Percentiles rank a stretch among this genome's conserved stretches.
phyloP scores from a whole-genome alignment of 2,329 filamentous ascomycete genomes.

The Phyllosticta paracitricarpa region DNA sequence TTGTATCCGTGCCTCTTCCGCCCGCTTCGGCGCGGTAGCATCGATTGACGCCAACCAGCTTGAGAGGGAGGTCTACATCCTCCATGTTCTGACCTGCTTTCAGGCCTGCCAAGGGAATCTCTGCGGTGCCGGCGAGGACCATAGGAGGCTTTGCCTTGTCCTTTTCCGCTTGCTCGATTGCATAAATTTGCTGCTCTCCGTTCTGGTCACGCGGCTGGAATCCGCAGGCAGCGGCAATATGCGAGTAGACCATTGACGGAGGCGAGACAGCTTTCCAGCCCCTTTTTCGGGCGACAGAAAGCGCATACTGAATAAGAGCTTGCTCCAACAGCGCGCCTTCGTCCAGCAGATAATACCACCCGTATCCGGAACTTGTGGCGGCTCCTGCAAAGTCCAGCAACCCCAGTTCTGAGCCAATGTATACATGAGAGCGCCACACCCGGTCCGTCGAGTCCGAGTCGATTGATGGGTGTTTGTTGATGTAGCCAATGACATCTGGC shows the following conservation, averaged over 20 bases:
- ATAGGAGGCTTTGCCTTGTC: constrained; percentile 57
- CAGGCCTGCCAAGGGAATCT: constrained; percentile 90
- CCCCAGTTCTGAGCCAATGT: constrained; percentile 76
- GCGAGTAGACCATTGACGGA: constrained; percentile 82
- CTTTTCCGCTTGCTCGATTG: constrained; percentile 55
- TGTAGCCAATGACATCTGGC: constrained; percentile 59
- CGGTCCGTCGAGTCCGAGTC: constrained; percentile 27
- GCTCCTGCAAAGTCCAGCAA: constrained; percentile 84
- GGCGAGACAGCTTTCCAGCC: constrained; percentile 78
- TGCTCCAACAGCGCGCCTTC: constrained; percentile 92
- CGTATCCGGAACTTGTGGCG: constrained; percentile 80
- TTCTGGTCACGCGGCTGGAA: constrained; percentile 88
- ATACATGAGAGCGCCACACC: constrained; percentile 65
- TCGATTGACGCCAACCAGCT: constrained; percentile 74
- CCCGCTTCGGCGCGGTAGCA: constrained; percentile 95
- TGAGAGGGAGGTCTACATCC: constrained; percentile 58
- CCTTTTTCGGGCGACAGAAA: constrained; percentile 58
- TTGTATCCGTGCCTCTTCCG: constrained; percentile 78
- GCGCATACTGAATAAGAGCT: constrained; percentile 77
- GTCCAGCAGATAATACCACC: constrained; percentile 93
- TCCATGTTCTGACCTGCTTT: constrained; percentile 64
- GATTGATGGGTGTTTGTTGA: constrained; percentile 58
- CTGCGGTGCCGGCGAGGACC: constrained; percentile 77
- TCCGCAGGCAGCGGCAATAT: constrained; percentile 83
- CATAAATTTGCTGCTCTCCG: constrained; percentile 87